A percentile compares a stretch with the other conserved stretches of the same genome.
These are phyloP conservation scores for Drechslerella stenobrocha DNA, from an alignment of 2,329 filamentous ascomycete genomes.

Conservation along the genomic window DNA sequence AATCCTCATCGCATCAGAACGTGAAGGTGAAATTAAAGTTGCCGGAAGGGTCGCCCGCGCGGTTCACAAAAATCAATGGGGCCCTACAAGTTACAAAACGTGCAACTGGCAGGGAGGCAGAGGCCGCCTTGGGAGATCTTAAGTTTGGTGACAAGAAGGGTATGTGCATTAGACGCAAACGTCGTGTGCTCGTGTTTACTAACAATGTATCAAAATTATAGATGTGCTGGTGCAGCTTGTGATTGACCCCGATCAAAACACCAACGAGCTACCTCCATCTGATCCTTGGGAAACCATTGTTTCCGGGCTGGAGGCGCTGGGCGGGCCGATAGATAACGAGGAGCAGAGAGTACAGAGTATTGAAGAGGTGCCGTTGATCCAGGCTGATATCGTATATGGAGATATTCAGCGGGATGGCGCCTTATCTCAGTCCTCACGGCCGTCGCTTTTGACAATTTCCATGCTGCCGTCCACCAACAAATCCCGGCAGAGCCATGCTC, in stretches of 20 bases:
- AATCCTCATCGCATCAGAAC: constrained; percentile 96
- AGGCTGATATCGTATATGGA: constrained; percentile 90
- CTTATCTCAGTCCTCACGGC: constrained; percentile 80
- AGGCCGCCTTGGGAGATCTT: constrained; percentile 86
- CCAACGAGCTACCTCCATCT: constrained; percentile 81
- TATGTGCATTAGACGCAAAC: too few species aligned
- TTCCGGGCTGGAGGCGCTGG: constrained; percentile 88
- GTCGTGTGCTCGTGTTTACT: too few species aligned
- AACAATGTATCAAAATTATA: constrained; percentile 54
- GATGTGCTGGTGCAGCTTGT: constrained; percentile 93
- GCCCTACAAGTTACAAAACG: constrained; percentile 95
- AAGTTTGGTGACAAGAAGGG: constrained; percentile 88
- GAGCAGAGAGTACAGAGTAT: constrained; percentile 81
- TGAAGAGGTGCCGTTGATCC: constrained; percentile 91
- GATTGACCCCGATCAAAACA: constrained; percentile 80
- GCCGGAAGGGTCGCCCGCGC: constrained; percentile 93
- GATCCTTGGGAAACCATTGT: constrained; percentile 98
- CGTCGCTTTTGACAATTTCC: constrained; percentile 89
- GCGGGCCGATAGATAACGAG: constrained; percentile 82
- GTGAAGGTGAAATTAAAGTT: constrained; percentile 92
- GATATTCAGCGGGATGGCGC: constrained; percentile 89
- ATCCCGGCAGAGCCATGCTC: constrained; percentile 59
- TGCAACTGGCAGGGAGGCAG: constrained; percentile 89
- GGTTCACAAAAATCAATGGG: constrained; percentile 98
- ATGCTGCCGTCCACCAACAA: constrained; percentile 79